Evolutionary conservation across 208 protist genomes (phyloP).

Genomic region (Leishmania arabica): DNA sequence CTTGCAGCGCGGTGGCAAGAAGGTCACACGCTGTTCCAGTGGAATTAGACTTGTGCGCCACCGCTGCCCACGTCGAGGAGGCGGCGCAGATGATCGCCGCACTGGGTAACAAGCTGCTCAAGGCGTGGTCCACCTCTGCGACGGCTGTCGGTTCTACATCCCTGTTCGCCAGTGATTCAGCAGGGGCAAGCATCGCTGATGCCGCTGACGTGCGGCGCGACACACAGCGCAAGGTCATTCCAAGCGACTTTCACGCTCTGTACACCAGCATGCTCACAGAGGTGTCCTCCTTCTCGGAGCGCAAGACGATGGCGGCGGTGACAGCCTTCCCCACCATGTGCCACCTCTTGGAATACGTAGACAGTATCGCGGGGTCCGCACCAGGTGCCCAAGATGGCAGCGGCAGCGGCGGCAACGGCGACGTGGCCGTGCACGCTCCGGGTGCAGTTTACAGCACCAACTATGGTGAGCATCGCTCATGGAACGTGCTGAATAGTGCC

Average conservation of each 20-base stretch:
- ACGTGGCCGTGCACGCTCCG: not conserved
- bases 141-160: not conserved
- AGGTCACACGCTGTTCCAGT: not conserved
- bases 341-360: conserved; percentile 55
- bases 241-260: conserved; percentile 68
- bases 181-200: not conserved
- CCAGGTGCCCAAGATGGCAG: not conserved
- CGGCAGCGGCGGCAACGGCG: too few relatives aligned
- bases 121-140: not conserved
- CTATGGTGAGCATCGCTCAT: conserved; percentile 38
- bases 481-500: conserved; percentile 44
- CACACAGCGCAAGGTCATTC: conserved; percentile 58
- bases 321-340: conserved; percentile 67
- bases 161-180: not conserved
- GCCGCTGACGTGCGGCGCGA: conserved; percentile 42
- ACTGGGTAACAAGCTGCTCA: conserved; percentile 26
- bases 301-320: conserved; percentile 51
- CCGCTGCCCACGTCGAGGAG: conserved; percentile 15
- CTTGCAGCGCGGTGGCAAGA: not conserved
- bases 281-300: conserved; percentile 60
- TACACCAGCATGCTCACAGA: conserved; percentile 76
- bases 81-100: conserved; percentile 32
- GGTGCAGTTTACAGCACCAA: conserved; percentile 35
- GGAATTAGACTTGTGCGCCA: conserved; percentile 28
- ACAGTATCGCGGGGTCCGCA: conserved; percentile 14